Evolutionary conservation across 2,329 filamentous ascomycete genomes (phyloP).

Genomic region (Passalora sequoiae): DNA sequence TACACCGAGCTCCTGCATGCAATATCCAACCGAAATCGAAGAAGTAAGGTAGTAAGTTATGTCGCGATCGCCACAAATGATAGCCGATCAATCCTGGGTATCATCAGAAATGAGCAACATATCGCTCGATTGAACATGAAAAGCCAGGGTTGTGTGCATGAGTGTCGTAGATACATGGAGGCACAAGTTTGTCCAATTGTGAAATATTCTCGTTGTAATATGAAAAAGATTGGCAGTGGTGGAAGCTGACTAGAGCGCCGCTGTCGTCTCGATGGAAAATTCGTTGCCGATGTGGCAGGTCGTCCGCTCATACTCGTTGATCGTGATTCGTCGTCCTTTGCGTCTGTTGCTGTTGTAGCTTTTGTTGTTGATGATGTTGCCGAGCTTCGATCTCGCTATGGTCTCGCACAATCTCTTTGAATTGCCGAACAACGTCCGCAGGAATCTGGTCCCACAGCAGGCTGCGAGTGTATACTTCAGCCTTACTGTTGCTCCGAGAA

Average conservation of each 20-base stretch:
- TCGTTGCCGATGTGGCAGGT: conserved; percentile 3
- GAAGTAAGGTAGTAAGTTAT: no score
- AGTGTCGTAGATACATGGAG: no score
- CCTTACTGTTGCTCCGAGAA: conserved; percentile 43
- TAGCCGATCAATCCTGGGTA: conserved; percentile 11
- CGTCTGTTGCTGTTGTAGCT: conserved; percentile 10
- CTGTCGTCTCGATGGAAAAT: conserved; percentile 13
- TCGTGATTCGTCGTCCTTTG: conserved; percentile 10
- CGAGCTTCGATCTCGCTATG: conserved; percentile 28
- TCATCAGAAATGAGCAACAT: conserved; percentile 20
- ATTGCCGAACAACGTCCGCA: conserved; percentile 82
- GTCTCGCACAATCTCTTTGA: conserved; percentile 83
- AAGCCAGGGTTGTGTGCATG: conserved; percentile 10
- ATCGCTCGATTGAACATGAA: conserved; percentile 8
- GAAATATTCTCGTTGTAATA: no score
- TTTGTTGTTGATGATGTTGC: conserved; percentile 19
- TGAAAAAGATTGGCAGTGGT: conserved; percentile 12
- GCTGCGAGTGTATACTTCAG: conserved; percentile 88
- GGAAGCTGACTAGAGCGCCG: conserved; percentile 16
- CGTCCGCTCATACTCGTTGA: conserved; percentile 10
- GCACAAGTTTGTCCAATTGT: no score
- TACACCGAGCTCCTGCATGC: conserved; percentile 7
- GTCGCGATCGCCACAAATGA: no score
- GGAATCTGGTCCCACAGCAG: conserved; percentile 94
- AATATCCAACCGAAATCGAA: neutral